phyloP scores from a whole-genome alignment of 2,329 filamentous ascomycete species.

The Coniella lustricola region DNA sequence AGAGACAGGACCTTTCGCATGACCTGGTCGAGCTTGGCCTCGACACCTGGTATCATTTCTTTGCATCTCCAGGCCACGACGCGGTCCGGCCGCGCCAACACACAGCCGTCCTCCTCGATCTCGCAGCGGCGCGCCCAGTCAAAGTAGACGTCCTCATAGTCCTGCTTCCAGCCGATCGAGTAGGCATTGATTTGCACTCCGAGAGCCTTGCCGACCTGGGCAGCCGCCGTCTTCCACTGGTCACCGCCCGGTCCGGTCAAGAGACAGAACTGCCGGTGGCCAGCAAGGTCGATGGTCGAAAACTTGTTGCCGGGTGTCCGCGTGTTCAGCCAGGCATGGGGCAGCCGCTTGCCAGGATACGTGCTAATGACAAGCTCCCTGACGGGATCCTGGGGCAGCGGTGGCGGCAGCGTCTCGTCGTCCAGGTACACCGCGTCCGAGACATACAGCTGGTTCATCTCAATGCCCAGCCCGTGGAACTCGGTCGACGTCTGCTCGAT shows the following conservation, averaged over 20 bases:
- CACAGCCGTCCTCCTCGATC: conserved; percentile 49
- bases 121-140: conserved; percentile 49
- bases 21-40: conserved; percentile 19
- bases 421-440: conserved; percentile 35
- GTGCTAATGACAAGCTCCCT: conserved; percentile 40
- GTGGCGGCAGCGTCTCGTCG: conserved; percentile 35
- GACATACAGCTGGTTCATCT: conserved; percentile 52
- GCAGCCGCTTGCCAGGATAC: conserved; percentile 52
- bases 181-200: conserved; percentile 41
- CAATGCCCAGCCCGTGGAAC: conserved; percentile 49
- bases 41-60: conserved; percentile 14
- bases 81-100: conserved; percentile 52
- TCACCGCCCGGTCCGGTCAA: conserved; percentile 50
- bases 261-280: conserved; percentile 44
- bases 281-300: conserved; percentile 55
- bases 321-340: conserved; percentile 57
- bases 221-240: conserved; percentile 45
- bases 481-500: conserved; percentile 39
- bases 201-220: conserved; percentile 28
- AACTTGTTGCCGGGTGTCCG: conserved; percentile 34
- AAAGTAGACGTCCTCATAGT: conserved; percentile 56
- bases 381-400: conserved; percentile 31
- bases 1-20: conserved; percentile 17
- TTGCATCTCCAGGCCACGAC: conserved; percentile 47
- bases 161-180: conserved; percentile 49